Evolutionary conservation across 176 grass and related monocot genomes (phyloP).

Genomic region (Musa schizocarpa): DNA sequence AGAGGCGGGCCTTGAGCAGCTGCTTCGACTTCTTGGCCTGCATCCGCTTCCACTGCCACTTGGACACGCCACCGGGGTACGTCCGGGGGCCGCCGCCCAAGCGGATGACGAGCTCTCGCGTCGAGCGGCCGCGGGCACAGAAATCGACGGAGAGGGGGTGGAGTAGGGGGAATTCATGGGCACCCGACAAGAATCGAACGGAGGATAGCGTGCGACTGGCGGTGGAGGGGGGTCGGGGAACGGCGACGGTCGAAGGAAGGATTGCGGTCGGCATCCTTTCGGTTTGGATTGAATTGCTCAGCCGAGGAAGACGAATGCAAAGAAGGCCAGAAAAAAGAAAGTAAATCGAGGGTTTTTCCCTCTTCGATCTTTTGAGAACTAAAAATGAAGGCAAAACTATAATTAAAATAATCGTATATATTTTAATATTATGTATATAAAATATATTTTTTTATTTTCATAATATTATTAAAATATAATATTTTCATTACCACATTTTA

Average conservation of each 20-base stretch:
- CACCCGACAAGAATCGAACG: neutral
- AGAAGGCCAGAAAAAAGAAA: neutral
- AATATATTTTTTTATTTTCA: no score
- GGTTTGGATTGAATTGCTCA: neutral
- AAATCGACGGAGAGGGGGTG: neutral
- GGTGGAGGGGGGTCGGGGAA: neutral
- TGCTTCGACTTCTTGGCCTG: conserved; percentile 75
- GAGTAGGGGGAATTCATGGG: neutral
- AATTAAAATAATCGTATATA: no score
- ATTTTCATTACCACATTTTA: no score
- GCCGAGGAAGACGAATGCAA: neutral
- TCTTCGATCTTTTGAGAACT: no score
- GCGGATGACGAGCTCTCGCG: conserved; percentile 20
- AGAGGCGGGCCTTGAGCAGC: conserved; percentile 84
- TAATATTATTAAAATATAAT: no score
- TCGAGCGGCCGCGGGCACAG: conserved; percentile 17
- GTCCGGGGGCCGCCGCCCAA: conserved; percentile 88
- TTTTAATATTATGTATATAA: no score
- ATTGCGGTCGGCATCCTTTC: neutral
- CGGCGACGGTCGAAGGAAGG: neutral
- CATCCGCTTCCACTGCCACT: conserved; percentile 99
- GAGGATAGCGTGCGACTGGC: neutral
- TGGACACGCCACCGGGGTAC: conserved; percentile 46
- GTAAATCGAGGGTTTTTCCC: neutral
- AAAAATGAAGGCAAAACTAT: no score